phyloP scores from a whole-genome alignment of 2,329 filamentous ascomycete genomes.

The Hortaea werneckii region DNA sequence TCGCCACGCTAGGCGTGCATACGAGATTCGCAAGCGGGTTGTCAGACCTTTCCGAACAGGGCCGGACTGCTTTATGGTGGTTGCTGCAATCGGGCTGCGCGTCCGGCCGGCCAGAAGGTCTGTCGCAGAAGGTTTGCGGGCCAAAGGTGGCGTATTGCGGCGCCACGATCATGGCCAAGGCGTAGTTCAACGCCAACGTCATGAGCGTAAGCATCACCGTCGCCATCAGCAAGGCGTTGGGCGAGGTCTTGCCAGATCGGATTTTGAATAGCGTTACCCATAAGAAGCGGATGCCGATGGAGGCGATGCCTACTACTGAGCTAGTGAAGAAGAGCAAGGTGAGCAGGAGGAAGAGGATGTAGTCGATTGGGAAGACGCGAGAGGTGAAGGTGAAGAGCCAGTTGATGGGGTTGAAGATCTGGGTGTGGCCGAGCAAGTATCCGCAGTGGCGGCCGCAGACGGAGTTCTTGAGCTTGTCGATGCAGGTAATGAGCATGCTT shows the following conservation, averaged over 20 bases:
- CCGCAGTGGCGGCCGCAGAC: constrained; percentile 84
- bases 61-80: constrained; percentile 60
- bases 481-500: constrained; percentile 88
- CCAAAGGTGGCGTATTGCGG: constrained; percentile 93
- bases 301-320: constrained; percentile 75
- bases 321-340: constrained; percentile 81
- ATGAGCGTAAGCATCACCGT: constrained; percentile 87
- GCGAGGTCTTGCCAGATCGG: constrained; percentile 75
- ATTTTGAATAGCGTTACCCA: constrained; percentile 93
- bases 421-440: constrained; percentile 78
- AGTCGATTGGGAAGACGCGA: constrained; percentile 82
- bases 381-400: constrained; percentile 75
- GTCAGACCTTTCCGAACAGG: constrained; percentile 68
- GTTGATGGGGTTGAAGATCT: constrained; percentile 92
- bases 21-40: constrained; percentile 64
- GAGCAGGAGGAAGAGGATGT: constrained; percentile 75
- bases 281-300: constrained; percentile 86
- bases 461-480: constrained; percentile 95
- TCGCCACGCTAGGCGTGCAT: constrained; percentile 85
- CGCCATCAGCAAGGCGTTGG: constrained; percentile 81
- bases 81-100: constrained; percentile 66
- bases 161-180: constrained; percentile 83
- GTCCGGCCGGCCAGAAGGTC: constrained; percentile 51
- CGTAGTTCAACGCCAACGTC: constrained; percentile 84
- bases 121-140: constrained; percentile 86